Evolutionary conservation across 2,329 filamentous ascomycete genomes (phyloP), one percentile per base, ranked within the genome.

Genomic region (Hypoxylon sp.): DNA sequence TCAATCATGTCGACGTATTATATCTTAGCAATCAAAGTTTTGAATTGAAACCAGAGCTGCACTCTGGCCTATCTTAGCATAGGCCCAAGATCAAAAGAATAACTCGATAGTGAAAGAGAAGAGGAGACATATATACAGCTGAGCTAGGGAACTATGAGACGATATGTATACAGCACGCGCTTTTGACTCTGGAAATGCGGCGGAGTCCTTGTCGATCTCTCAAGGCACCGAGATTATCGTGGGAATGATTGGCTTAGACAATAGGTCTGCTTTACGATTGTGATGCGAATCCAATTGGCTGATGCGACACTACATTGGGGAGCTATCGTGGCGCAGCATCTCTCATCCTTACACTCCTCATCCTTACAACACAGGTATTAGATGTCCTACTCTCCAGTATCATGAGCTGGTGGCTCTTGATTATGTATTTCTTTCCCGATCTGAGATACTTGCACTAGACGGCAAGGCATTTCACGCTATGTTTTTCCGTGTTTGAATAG

Each of bases 221-320:
- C 51, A 55, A 71, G 71, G 71, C 71, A 73, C 61, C 68, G 54
- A 64, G 33, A 71, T 73, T 71, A 66, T 67, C 69, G 59, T 39
- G 31, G 9, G 13, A 24, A 19, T 52, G 59, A 73, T 73, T 71
- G 71, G 71, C 26, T 51, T 48, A 42, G 17, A 37, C 5, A 3
- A 22, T 33, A 47, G 24, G 57, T 6, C 26, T 51, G 22, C 37
- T 31, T 39, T 42, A 35, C 31, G 44, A 39, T 5, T 13, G 48
- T 35, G 47, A 33, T 35, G 37, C 44, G 51, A 5, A 24, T 47
- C 63, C 46, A 67, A 69, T 69, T 33, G 54, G 59, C 35, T 50
- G 46, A 57, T 59, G 37, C 19, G 37, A 26, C 11, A 11, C 26
- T 24, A 26, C 13, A 37, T 26, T 52, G 47, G 26, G 44, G n/a